phyloP scores from a whole-genome alignment of 176 grass and related monocot species.

The Ensete ventricosum region DNA sequence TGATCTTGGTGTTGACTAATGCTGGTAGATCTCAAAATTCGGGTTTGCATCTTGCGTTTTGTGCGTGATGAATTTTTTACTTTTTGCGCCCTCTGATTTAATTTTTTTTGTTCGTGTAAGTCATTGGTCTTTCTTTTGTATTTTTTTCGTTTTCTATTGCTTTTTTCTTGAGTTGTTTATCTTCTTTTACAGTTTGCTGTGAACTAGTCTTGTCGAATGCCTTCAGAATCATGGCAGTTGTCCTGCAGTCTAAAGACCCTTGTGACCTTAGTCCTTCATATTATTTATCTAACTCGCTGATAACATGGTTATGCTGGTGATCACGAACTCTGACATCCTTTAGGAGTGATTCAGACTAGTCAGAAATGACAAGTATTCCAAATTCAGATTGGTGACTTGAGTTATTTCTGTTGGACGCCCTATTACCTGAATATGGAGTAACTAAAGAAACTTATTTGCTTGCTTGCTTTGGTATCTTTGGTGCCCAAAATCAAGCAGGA shows the following conservation, averaged over 20 bases:
- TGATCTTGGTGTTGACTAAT: background rate
- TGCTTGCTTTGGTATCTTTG: background rate
- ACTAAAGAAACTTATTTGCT: background rate
- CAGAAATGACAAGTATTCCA: background rate
- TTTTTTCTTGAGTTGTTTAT: no score
- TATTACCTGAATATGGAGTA: background rate
- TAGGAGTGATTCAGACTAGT: background rate
- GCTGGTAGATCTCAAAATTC: background rate
- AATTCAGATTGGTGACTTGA: background rate
- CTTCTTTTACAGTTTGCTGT: no score
- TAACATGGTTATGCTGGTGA: background rate
- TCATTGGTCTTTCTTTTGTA: no score
- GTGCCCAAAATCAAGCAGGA: background rate
- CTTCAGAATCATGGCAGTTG: background rate
- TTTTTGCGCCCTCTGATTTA: no score
- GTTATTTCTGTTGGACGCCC: background rate
- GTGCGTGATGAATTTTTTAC: background rate
- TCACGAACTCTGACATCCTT: background rate
- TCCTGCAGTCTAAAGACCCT: background rate
- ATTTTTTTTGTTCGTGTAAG: no score
- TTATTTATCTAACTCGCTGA: background rate
- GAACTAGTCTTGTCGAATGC: no score
- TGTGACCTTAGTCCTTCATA: background rate
- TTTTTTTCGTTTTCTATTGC: no score
- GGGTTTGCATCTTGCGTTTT: background rate